phyloP scores from a whole-genome alignment of 2,329 filamentous ascomycete species.

The Fusarium proliferatum region DNA sequence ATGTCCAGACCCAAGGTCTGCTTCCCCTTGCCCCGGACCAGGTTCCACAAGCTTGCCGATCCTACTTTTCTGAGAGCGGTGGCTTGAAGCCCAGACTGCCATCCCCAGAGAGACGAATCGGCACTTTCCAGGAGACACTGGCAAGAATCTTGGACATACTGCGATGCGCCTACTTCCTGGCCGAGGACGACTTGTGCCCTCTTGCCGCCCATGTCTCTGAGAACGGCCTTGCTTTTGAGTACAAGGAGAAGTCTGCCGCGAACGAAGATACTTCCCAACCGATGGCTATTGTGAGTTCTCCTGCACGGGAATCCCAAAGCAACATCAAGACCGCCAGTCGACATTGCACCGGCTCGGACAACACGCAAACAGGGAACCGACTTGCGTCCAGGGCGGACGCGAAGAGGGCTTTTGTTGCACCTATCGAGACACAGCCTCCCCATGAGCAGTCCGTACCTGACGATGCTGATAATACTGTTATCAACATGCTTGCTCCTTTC shows the following conservation, averaged over 20 bases:
- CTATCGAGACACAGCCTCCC: constrained; percentile 16
- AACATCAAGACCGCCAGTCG: constrained; percentile 16
- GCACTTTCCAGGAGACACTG: constrained; percentile 52
- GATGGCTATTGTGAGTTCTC: constrained; percentile 33
- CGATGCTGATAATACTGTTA: constrained; percentile 54
- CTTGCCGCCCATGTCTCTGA: constrained; percentile 48
- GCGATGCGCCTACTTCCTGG: constrained; percentile 61
- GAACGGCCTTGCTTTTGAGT: constrained; percentile 49
- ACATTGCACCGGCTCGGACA: constrained; percentile 22
- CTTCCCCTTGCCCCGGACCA: constrained; percentile 54
- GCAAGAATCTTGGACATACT: constrained; percentile 62
- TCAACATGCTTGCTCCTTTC: constrained; percentile 62
- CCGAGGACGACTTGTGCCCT: constrained; percentile 55
- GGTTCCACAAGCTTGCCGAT: constrained; percentile 55
- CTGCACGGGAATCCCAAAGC: constrained; percentile 5
- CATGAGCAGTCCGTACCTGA: constrained; percentile 37
- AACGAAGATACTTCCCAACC: constrained; percentile 10
- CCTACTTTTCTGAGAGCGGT: constrained; percentile 50
- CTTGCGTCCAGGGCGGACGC: constrained; percentile 1
- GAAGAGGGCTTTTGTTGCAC: constrained; percentile 7
- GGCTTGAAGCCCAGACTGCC: constrained; percentile 55
- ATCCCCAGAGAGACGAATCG: constrained; percentile 47
- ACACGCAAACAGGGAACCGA: constrained; percentile 13
- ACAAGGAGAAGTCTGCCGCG: constrained; percentile 33
- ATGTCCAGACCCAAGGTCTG: constrained; percentile 59